phyloP scores from a whole-genome alignment of 2,329 filamentous ascomycete genomes.

The Diplodia mutila region DNA sequence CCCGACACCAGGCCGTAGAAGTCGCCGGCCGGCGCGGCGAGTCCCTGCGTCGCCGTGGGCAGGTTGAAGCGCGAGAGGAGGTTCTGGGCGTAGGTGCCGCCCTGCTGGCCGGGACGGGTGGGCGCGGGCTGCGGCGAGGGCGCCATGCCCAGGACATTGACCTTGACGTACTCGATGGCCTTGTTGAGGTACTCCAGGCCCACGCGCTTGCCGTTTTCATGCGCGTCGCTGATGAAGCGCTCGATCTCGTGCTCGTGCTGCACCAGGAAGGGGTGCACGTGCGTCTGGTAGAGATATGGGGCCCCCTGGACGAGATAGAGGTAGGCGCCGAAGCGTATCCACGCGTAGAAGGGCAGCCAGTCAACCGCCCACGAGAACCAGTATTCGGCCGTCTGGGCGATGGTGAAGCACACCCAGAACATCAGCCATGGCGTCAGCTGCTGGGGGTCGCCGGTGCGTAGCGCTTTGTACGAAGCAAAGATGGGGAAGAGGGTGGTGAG shows the following conservation, averaged over 20 bases:
- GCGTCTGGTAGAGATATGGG: conserved; percentile 78
- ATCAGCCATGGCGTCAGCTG: conserved; percentile 97
- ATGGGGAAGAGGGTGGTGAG: conserved; percentile 92
- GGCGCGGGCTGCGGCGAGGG: conserved; percentile 55
- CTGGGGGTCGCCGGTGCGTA: conserved; percentile 87
- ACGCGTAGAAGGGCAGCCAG: conserved; percentile 94
- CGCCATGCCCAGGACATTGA: conserved; percentile 77
- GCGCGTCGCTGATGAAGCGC: conserved; percentile 78
- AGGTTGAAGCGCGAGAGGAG: conserved; percentile 86
- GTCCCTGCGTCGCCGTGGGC: conserved; percentile 60
- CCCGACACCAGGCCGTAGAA: conserved; percentile 78
- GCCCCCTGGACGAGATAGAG: conserved; percentile 96
- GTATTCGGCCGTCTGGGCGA: conserved; percentile 79
- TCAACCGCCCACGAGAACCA: conserved; percentile 85
- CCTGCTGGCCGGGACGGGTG: conserved; percentile 47
- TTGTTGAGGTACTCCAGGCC: conserved; percentile 64
- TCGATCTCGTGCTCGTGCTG: conserved; percentile 90
- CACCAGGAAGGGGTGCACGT: conserved; percentile 85
- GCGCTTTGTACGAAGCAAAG: conserved; percentile 96
- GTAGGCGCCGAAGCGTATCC: conserved; percentile 83
- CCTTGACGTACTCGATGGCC: conserved; percentile 63
- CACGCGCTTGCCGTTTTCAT: conserved; percentile 75
- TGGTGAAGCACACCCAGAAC: conserved; percentile 95
- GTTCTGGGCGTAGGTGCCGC: conserved; percentile 70
- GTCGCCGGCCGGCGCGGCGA: conserved; percentile 59